Conservation (phyloP, 1,284 basidiomycete genomes). For the Polyporus tsugae region DNA sequence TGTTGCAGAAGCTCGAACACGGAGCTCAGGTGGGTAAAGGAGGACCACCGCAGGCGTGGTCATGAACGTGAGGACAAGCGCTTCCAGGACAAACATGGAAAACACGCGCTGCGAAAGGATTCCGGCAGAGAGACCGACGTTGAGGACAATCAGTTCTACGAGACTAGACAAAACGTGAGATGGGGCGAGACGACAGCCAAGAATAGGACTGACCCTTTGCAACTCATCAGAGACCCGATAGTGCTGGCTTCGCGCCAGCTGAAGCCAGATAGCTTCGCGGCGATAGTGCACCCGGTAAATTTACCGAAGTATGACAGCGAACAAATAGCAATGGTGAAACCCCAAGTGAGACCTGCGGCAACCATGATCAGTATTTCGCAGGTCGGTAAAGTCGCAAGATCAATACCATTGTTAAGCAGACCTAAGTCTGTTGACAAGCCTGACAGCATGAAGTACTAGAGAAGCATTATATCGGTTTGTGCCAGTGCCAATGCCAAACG, state of each 20-base stretch:
- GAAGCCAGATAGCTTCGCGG: conserved; percentile 63
- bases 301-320: conserved; percentile 65
- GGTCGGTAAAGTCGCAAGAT: neutral
- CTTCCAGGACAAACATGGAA: conserved; percentile 94
- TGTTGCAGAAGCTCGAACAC: conserved; percentile 53
- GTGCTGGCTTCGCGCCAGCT: conserved; percentile 66
- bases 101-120: conserved; percentile 76
- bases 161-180: conserved; percentile 40
- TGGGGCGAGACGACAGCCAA: neutral
- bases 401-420: conserved; percentile 54
- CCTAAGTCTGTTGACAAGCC: conserved; percentile 76
- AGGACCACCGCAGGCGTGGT: conserved; percentile 87
- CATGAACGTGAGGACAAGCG: conserved; percentile 86
- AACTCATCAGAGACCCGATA: conserved; percentile 78
- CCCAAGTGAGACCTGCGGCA: conserved; percentile 62
- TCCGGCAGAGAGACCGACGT: conserved; percentile 72
- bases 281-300: conserved; percentile 62
- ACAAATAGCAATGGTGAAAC: conserved; percentile 62
- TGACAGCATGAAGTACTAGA: conserved; percentile 68
- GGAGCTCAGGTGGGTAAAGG: conserved; percentile 78
- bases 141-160: conserved; percentile 73
- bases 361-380: conserved; percentile 1
- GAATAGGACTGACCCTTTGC: conserved; percentile 63
- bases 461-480: neutral
- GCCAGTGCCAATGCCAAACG: conserved; percentile 13